Evolutionary conservation across 116 monocot genomes (phyloP).

Genomic region (Zostera marina): DNA sequence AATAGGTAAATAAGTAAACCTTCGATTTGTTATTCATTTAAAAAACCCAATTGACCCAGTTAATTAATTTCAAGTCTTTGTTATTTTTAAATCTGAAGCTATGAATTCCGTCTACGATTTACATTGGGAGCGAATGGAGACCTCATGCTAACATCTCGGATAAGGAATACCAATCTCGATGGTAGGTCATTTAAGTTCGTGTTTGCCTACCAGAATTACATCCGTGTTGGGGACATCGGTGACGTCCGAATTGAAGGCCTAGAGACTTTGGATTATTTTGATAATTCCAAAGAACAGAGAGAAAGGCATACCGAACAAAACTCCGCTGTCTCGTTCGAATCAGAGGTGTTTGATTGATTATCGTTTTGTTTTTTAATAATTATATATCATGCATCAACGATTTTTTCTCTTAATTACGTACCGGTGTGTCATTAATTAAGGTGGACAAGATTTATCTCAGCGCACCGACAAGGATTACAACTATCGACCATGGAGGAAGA

Average conservation of each 20-base stretch:
- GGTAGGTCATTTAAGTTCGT: conserved; percentile 82
- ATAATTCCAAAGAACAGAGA: conserved; percentile 38
- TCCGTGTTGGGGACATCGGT: conserved; percentile 56
- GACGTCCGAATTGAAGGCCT: conserved; percentile 89
- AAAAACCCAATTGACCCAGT: background rate
- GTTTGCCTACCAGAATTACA: conserved; percentile 73
- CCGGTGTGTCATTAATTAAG: conserved; percentile 8
- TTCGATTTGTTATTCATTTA: background rate
- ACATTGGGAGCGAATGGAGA: conserved; percentile 56
- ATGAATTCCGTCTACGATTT: conserved; percentile 77
- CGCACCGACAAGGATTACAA: conserved; percentile 61
- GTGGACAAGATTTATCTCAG: conserved; percentile 61
- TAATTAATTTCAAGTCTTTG: too few relatives aligned
- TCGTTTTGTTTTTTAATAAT: background rate
- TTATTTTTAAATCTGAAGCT: conserved; percentile 23
- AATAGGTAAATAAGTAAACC: conserved; percentile 30
- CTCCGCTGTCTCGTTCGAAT: conserved; percentile 79
- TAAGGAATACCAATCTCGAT: conserved; percentile 76
- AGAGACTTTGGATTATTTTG: conserved; percentile 81
- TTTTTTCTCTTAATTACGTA: background rate
- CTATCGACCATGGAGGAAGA: conserved; percentile 73
- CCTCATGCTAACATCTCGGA: conserved; percentile 66
- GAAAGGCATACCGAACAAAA: conserved; percentile 66
- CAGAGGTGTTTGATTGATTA: conserved; percentile 49
- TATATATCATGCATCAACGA: background rate